Evolutionary conservation across 805 yeast species (phyloP), one percentile per base, ranked within the genome.

Genomic region (Yamadazyma takamatsuzukensis): DNA sequence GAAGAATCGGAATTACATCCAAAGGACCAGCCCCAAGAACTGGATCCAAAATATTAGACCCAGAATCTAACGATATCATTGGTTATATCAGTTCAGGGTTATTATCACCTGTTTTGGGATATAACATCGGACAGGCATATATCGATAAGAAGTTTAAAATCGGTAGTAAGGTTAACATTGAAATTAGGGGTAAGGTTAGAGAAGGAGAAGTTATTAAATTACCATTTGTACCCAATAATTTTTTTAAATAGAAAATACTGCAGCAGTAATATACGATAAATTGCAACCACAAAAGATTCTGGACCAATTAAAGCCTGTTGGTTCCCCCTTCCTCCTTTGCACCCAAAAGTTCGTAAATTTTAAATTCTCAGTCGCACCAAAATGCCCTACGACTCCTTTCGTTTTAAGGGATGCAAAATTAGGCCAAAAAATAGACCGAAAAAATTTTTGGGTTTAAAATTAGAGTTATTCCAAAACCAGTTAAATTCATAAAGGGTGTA

Each of bases 1-100:
- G 70, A 37, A 78, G 98, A 51, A 83, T 87, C 10, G 97, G 97
- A 2, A 69, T 83, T 47, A 56, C 61, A 9, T 76, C 81, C 6
- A 72, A 70, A 43, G 97, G 97, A 1, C 97, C 97, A 8, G 87
- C 98, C 2, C 96, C 97, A 19, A 78, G 98, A 59, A 82, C 80
- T 16, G 87, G 84, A 7, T 68, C 76, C 45, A 76, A 76, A 47
- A 73, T 90, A 10, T 80, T 70, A 43, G 76, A 72, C 17, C 79
- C 79, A 15, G 36, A 37, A 12, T 28, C 24, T 15, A 29, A 29
- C 2, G 67, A 68, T 21, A 64, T 64, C 39, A 66, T 78, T 54
- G 71, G 80, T 29, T 52, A 71, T 72, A 54, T 79, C 75, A 61
- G 69, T 3, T 54, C 97, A 70, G 68, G 86, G 64, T 48, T 78